Conservation (phyloP, 108 stramenopile species). For the Skeletonema menzelii region DNA sequence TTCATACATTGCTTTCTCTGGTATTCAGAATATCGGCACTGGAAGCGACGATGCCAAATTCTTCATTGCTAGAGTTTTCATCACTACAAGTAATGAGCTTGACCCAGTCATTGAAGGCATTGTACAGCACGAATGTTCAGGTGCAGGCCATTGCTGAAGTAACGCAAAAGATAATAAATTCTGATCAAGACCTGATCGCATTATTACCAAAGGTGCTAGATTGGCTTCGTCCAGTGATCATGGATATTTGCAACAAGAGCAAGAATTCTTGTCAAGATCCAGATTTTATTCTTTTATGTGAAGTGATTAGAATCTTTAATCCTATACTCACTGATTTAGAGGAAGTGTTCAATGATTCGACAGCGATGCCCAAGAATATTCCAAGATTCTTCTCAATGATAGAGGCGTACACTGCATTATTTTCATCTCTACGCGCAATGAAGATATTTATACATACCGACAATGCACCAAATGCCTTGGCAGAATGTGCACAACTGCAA, state of each 20-base stretch:
- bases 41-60: constrained; percentile 5
- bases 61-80: constrained; percentile 12
- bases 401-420: constrained; percentile 18
- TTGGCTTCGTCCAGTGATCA: constrained; percentile 27
- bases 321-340: constrained; percentile 11
- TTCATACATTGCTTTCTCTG: constrained; percentile 22
- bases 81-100: constrained; percentile 25
- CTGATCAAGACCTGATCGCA: background rate
- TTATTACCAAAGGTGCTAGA: constrained; percentile 31
- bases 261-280: background rate
- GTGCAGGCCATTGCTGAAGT: constrained; percentile 4
- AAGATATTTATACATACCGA: background rate
- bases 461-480: background rate
- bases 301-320: background rate
- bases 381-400: constrained; percentile 14
- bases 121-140: constrained; percentile 11
- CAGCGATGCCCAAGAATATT: constrained; percentile 5
- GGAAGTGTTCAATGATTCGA: constrained; percentile 1
- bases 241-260: background rate
- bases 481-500: background rate
- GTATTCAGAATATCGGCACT: constrained; percentile 13
- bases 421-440: constrained; percentile 11
- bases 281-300: background rate
- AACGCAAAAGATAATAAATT: constrained; percentile 14
- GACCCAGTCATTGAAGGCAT: constrained; percentile 13